A percentile compares a stretch with the other conserved stretches of the same genome.
Evolutionary conservation across 2,329 filamentous ascomycete genomes (phyloP).

Genomic region (Cladophialophora psammophila): DNA sequence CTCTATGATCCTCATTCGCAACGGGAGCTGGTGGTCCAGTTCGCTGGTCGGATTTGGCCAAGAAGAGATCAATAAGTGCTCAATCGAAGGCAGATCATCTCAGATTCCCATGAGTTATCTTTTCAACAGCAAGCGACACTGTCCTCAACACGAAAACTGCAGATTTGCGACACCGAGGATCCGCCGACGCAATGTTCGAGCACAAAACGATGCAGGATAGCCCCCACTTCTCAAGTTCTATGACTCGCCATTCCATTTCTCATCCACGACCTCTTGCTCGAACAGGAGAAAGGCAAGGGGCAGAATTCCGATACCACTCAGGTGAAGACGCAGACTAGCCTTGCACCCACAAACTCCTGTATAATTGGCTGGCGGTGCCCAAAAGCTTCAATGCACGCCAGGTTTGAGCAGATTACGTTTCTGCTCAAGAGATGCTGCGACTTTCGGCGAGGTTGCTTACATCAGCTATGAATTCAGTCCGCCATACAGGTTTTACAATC

Average conservation of each 20-base stretch:
- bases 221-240: not conserved
- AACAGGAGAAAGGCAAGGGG: constrained; percentile 14
- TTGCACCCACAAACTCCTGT: not conserved
- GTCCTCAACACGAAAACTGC: not conserved
- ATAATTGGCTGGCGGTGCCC: constrained; percentile 5
- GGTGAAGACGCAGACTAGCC: not conserved
- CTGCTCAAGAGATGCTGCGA: constrained; percentile 1
- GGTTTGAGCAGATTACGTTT: constrained; percentile 17
- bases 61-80: constrained; percentile 3
- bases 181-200: not conserved
- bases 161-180: not conserved
- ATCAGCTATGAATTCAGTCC: not conserved
- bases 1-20: constrained; percentile 31
- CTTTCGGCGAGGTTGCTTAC: constrained; percentile 15
- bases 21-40: constrained; percentile 21
- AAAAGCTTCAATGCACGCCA: constrained; percentile 5
- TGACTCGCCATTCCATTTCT: not conserved
- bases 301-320: not conserved
- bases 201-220: not conserved
- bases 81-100: not conserved
- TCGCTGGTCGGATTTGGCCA: constrained; percentile 27
- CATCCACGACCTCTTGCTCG: constrained; percentile 16
- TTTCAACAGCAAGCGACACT: not conserved
- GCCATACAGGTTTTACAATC: not conserved
- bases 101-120: not conserved